phyloP scores from a whole-genome alignment of 495 filamentous ascomycete genomes.

The Apiosordaria backusii region DNA sequence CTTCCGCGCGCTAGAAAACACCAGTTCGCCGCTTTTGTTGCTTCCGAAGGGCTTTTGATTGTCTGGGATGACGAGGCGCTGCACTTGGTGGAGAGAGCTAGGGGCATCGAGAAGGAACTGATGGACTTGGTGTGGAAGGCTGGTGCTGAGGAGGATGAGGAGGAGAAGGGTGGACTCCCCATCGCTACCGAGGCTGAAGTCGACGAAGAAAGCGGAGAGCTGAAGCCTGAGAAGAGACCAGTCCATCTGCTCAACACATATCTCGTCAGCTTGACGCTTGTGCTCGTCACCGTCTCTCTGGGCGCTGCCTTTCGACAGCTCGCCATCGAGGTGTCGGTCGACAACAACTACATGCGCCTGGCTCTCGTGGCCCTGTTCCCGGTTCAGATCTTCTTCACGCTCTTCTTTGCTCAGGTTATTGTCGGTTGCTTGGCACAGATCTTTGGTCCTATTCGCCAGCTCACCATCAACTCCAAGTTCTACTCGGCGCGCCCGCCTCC shows the following conservation, averaged over 20 bases:
- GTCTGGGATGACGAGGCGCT: constrained; percentile 77
- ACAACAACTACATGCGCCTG: constrained; percentile 57
- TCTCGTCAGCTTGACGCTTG: constrained; percentile 60
- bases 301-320: constrained; percentile 66
- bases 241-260: constrained; percentile 65
- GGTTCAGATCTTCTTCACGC: constrained; percentile 73
- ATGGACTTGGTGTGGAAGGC: constrained; percentile 71
- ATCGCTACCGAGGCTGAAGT: constrained; percentile 50
- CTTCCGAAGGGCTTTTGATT: constrained; percentile 60
- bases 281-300: constrained; percentile 58
- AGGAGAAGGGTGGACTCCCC: constrained; percentile 45
- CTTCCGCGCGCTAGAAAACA: constrained; percentile 64
- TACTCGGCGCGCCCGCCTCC: constrained; percentile 66
- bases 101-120: constrained; percentile 65
- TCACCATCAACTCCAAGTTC: constrained; percentile 71
- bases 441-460: constrained; percentile 68
- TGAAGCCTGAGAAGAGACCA: constrained; percentile 59
- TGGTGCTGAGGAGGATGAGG: constrained; percentile 46
- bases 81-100: constrained; percentile 61
- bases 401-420: constrained; percentile 73
- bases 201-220: constrained; percentile 67
- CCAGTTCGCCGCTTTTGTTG: constrained; percentile 74
- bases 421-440: constrained; percentile 70
- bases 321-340: constrained; percentile 63
- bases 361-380: constrained; percentile 61